Conservation (phyloP, 2,329 filamentous ascomycete species). For the Aspergillus japonicus region DNA sequence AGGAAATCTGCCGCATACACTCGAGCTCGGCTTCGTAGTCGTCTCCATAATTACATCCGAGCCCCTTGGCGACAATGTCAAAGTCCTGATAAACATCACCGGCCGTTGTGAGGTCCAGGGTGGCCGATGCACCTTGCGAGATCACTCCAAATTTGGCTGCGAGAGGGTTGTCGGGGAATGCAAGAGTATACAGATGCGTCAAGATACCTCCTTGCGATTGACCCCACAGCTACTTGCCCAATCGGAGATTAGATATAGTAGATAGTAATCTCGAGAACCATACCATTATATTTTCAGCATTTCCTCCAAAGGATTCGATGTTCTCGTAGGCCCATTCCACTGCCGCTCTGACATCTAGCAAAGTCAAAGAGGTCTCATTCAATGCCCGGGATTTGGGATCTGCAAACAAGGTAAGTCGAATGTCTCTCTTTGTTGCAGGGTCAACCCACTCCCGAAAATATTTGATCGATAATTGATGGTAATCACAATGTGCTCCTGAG, state of each 20-base stretch:
- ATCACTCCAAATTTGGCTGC: constrained; percentile 16
- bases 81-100: constrained; percentile 24
- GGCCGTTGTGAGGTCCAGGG: constrained; percentile 1
- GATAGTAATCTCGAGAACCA: not conserved
- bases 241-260: not conserved
- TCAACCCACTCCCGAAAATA: constrained; percentile 21
- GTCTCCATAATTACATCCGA: constrained; percentile 27
- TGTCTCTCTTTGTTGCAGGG: no score
- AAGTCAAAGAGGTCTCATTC: constrained; percentile 2
- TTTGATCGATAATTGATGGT: constrained; percentile 33
- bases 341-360: constrained; percentile 22
- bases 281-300: constrained; percentile 25
- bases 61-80: constrained; percentile 28
- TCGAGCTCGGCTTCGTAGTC: constrained; percentile 25
- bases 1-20: constrained; percentile 30
- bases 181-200: constrained; percentile 25
- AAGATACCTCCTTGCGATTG: constrained; percentile 26
- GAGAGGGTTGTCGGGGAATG: constrained; percentile 20
- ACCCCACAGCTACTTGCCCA: constrained; percentile 18
- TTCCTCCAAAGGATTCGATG: constrained; percentile 37
- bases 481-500: constrained; percentile 44
- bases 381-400: constrained; percentile 15
- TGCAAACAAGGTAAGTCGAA: not conserved
- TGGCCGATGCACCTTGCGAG: constrained; percentile 23
- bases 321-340: constrained; percentile 35